Conservation (phyloP, 805 yeast genomes). For the Kregervanrija delftensis region DNA sequence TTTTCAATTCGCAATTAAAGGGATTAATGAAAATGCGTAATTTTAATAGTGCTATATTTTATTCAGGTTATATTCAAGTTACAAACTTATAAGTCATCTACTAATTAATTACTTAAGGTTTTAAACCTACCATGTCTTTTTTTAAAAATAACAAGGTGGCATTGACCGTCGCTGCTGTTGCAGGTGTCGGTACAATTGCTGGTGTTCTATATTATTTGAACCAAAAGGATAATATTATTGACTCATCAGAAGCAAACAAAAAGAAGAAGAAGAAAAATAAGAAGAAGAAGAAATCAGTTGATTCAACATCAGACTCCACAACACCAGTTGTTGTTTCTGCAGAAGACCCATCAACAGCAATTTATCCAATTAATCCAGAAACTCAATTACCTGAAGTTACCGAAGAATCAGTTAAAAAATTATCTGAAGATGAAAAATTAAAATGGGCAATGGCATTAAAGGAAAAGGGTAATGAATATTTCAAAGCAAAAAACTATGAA, state of each 20-base stretch:
- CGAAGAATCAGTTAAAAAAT: constrained; percentile 35
- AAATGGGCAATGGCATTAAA: constrained; percentile 70
- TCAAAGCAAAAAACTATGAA: constrained; percentile 61
- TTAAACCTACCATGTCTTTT: constrained; percentile 20
- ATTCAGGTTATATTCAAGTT: too few species aligned
- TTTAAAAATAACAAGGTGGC: constrained; percentile 44
- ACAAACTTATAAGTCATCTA: too few species aligned
- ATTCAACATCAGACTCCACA: constrained; percentile 6
- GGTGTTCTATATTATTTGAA: constrained; percentile 40
- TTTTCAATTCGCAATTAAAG: too few species aligned
- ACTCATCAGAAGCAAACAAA: constrained; percentile 13
- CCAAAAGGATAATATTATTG: constrained; percentile 22
- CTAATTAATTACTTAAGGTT: too few species aligned
- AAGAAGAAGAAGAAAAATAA: constrained; percentile 32
- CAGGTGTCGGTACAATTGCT: constrained; percentile 42
- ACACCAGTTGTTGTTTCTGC: constrained; percentile 12
- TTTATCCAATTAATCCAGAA: constrained; percentile 43
- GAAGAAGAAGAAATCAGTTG: constrained; percentile 34
- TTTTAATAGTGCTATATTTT: too few species aligned
- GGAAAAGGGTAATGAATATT: constrained; percentile 80
- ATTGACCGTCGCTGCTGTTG: constrained; percentile 42
- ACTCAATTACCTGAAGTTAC: constrained; percentile 55
- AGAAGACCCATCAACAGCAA: constrained; percentile 4
- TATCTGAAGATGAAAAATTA: constrained; percentile 48
- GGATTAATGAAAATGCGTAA: too few species aligned